Evolutionary conservation across 2,329 filamentous ascomycete species (phyloP), one percentile per base, ranked within the genome.

Genomic region (Microascus cirrosus): DNA sequence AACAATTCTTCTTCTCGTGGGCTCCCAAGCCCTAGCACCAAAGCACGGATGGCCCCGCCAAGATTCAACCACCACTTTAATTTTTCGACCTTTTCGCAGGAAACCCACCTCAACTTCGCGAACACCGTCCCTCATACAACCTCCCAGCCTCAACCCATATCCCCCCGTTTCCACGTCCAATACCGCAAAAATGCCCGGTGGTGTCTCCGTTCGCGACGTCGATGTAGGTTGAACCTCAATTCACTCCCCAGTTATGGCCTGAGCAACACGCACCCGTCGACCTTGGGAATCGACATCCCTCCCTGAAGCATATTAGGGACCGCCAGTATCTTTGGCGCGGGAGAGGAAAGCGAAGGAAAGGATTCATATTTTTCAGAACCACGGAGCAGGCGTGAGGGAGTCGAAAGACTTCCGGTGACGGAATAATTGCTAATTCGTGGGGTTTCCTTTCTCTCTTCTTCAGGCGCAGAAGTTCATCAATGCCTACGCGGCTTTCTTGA

Each of bases 381-480:
- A 48, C 71, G 69, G 83, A 85, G 83, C 83, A 86, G 83, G 83
- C 77, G 83, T 75, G 83, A 86, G 83, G 82, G 83, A 76, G 80
- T 85, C 82, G 83, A 73, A 83, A 85, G 82, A 85, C 78, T 80
- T 86, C 83, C 79, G 80, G 82, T 76, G 82, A 86, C 83, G 83
- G 83, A 86, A 85, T 84, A 69, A 75, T 80, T 84, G 83, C 83
- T 86, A 82, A 86, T 83, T 70, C 69, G 35, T 58, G 55, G 75
- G 76, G 71, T 71, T 68, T 67, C 71, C 73, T 68, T 67, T 71
- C 66, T 61, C 64, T 53, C 48, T 42, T 32, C 61, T 73, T 67
- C 77, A 89, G 85, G 87, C 89, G 77, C 87, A 91, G 76, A 90
- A 92, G 81, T 94, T 94, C 83, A 92, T 94, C 79, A 77, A 81